Evolutionary conservation across 169 alveolate species (phyloP), one percentile per base, ranked within the genome.

Genomic region (Miamiensis avidus): DNA sequence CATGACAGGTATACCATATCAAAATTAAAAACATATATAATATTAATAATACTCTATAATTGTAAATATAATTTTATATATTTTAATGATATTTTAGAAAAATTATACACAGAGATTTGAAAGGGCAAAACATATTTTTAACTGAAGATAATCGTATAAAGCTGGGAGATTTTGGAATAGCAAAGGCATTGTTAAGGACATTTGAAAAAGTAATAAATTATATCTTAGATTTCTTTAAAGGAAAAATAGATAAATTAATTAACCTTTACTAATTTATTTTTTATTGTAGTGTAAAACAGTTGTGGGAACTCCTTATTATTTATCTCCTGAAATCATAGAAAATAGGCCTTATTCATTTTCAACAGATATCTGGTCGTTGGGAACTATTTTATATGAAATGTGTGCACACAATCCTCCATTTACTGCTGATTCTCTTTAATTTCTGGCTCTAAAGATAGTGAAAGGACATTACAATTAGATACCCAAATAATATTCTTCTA

Each of bases 291-390:
- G 69, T 49, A 79, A 86, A 75, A 92, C 98, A 28, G 93, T 91
- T 85, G 96, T 95, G 25, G 97, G 98, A 4, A 95, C 98, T 28
- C 98, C 97, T 25, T 93, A 93, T 85, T 93, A 93, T 86, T 82
- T 95, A 74, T 91, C 96, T 65, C 97, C 98, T 1, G 97, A 95
- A 86, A 90, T 93, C 34, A 79, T 94, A 16, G 94, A 93, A 78
- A 83, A 89, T 34, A 72, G 86, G 78, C 97, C 97, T 29, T 94
- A 94, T 82, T 83, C 85, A 31, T 91, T 93, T 83, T 91, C 94
- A 88, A 89, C 93, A 64, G 98, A 95, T 82, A 94, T 95, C 64
- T 95, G 98, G 97, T 86, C 95, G 0, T 83, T 93, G 25, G 98
- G 98, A 34, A 96, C 93, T 31, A 81, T 95, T n/a, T 74, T 95